Evolutionary conservation across 805 yeast genomes (phyloP).

Genomic region (Candida maesae): DNA sequence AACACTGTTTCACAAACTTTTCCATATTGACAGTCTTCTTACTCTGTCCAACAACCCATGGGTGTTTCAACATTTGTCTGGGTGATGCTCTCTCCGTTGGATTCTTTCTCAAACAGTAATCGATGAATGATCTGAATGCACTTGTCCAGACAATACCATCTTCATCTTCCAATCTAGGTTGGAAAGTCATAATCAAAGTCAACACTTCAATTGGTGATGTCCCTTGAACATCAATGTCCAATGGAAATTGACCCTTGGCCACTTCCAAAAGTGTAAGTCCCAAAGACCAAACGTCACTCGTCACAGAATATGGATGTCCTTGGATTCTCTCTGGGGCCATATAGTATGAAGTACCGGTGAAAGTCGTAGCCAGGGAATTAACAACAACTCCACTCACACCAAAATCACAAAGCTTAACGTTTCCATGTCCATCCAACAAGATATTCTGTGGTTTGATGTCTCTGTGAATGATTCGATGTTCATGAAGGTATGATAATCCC

Average conservation of each 20-base stretch:
- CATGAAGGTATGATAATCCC: constrained; percentile 86
- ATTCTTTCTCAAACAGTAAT: constrained; percentile 77
- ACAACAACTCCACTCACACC: constrained; percentile 98
- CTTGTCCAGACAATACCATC: constrained; percentile 77
- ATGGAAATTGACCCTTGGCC: constrained; percentile 89
- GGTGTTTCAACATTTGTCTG: constrained; percentile 87
- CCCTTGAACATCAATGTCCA: constrained; percentile 33
- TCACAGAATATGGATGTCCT: constrained; percentile 93
- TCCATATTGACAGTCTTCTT: constrained; percentile 77
- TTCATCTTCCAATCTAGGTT: constrained; percentile 77
- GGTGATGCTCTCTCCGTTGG: constrained; percentile 85
- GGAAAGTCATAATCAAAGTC: constrained; percentile 73
- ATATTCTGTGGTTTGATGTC: constrained; percentile 97
- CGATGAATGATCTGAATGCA: constrained; percentile 77
- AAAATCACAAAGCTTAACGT: constrained; percentile 91
- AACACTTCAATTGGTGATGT: constrained; percentile 86
- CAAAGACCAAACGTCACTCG: constrained; percentile 95
- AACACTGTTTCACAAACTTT: constrained; percentile 60
- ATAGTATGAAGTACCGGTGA: constrained; percentile 95
- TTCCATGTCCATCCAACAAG: constrained; percentile 67
- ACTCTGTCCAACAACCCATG: constrained; percentile 84
- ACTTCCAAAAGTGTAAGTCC: constrained; percentile 92
- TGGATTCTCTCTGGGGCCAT: constrained; percentile 99
- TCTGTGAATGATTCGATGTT: constrained; percentile 84
- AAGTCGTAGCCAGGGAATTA: constrained; percentile 91